Percentiles rank a stretch among this genome's conserved stretches.
Conservation (phyloP, 345 rosid genomes). For the Litchi chinensis region DNA sequence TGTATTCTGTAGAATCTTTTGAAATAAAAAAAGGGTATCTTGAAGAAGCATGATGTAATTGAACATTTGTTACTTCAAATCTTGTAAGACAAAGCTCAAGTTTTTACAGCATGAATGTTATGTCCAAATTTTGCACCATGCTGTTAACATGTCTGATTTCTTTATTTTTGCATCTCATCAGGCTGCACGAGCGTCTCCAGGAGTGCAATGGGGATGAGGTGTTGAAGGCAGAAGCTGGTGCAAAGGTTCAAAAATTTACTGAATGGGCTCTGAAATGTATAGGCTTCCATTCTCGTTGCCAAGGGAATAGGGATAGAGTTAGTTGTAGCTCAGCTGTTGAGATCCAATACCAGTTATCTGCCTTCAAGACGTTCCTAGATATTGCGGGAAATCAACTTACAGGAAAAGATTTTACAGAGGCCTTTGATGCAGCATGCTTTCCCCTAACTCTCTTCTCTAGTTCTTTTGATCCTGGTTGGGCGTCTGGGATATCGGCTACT, state of each 20-base stretch:
- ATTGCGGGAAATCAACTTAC: constrained; percentile 86
- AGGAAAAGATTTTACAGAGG: constrained; percentile 98
- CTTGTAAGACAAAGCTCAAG: background rate
- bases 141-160: constrained; percentile 10
- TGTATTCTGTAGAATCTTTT: background rate
- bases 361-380: constrained; percentile 89
- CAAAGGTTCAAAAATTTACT: constrained; percentile 93
- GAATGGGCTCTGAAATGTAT: constrained; percentile 97
- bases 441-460: constrained; percentile 92
- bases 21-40: background rate
- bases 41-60: background rate
- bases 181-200: constrained; percentile 96
- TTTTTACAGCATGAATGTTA: background rate
- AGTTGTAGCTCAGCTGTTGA: constrained; percentile 72
- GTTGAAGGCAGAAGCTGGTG: constrained; percentile 89
- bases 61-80: background rate
- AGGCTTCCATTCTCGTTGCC: constrained; percentile 88
- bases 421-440: constrained; percentile 98
- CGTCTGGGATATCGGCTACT: constrained; percentile 89
- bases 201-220: constrained; percentile 92
- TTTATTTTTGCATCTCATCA: constrained; percentile 38
- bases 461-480: constrained; percentile 94
- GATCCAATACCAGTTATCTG: constrained; percentile 90
- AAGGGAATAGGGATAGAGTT: constrained; percentile 59
- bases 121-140: background rate